phyloP scores from a whole-genome alignment of 805 yeast species.

The Candida nonsorbophila region DNA sequence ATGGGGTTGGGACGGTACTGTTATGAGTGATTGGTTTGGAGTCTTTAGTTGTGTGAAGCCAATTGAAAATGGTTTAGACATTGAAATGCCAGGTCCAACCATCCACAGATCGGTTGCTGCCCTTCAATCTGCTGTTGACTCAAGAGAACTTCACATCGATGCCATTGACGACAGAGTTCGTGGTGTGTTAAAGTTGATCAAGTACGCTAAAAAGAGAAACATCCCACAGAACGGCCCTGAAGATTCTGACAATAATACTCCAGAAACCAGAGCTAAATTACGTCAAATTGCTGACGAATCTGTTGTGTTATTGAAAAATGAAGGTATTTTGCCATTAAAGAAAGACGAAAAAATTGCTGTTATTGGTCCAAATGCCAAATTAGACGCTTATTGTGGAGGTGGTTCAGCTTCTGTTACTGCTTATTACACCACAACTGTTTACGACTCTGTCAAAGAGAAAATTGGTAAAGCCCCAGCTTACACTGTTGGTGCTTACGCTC shows the following conservation, averaged over 20 bases:
- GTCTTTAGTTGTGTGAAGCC: constrained; percentile 43
- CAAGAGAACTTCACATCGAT: constrained; percentile 35
- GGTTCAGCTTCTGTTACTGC: constrained; percentile 26
- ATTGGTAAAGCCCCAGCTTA: constrained; percentile 16
- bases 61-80: constrained; percentile 50
- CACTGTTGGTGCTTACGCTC: constrained; percentile 26
- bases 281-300: constrained; percentile 42
- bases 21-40: constrained; percentile 66
- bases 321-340: constrained; percentile 21
- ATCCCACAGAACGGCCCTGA: constrained; percentile 34
- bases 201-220: constrained; percentile 34
- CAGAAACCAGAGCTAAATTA: constrained; percentile 38
- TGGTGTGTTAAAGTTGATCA: constrained; percentile 42
- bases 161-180: constrained; percentile 46
- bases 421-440: constrained; percentile 24
- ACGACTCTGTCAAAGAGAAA: constrained; percentile 14
- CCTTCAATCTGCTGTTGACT: constrained; percentile 36
- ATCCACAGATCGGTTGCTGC: constrained; percentile 36
- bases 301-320: constrained; percentile 25
- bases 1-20: constrained; percentile 53
- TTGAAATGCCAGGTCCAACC: constrained; percentile 69
- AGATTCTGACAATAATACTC: constrained; percentile 33
- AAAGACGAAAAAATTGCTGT: constrained; percentile 27
- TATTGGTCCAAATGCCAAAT: constrained; percentile 29
- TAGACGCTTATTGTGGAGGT: constrained; percentile 27